Evolutionary conservation across 345 rosid genomes (phyloP).

Genomic region (Raphanus sativus): DNA sequence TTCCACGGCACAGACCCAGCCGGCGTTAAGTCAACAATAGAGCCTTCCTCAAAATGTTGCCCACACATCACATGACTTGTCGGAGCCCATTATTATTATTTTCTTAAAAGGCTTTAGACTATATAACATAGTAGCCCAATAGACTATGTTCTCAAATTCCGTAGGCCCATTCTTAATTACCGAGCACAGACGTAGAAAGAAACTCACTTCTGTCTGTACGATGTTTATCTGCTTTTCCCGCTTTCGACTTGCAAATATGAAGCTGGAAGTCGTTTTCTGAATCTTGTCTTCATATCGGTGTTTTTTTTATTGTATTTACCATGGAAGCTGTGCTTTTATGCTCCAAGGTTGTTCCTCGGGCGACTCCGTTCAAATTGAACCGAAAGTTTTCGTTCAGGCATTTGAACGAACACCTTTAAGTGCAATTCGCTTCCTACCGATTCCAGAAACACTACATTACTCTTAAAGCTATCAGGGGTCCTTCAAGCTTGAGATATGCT

Average conservation of each 20-base stretch:
- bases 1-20: no score
- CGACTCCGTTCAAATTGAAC: background rate
- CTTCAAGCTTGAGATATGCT: constrained; percentile 25
- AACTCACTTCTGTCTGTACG: background rate
- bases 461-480: constrained; percentile 29
- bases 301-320: background rate
- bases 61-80: no score
- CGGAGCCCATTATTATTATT: no score
- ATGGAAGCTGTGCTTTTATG: constrained; percentile 68
- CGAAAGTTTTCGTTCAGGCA: constrained; percentile 48
- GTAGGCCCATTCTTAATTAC: background rate
- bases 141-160: no score
- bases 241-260: constrained; percentile 2
- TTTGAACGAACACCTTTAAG: constrained; percentile 60
- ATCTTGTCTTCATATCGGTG: background rate
- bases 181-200: background rate
- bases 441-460: constrained; percentile 11
- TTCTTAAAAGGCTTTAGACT: no score
- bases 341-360: constrained; percentile 44
- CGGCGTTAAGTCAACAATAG: no score
- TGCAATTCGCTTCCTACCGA: constrained; percentile 29
- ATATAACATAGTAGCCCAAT: no score
- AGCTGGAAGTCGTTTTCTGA: constrained; percentile 16
- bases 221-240: background rate
- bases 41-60: no score